Conservation (phyloP, 2,329 filamentous ascomycete genomes). For the Aspergillus pseudoviridinutans region DNA sequence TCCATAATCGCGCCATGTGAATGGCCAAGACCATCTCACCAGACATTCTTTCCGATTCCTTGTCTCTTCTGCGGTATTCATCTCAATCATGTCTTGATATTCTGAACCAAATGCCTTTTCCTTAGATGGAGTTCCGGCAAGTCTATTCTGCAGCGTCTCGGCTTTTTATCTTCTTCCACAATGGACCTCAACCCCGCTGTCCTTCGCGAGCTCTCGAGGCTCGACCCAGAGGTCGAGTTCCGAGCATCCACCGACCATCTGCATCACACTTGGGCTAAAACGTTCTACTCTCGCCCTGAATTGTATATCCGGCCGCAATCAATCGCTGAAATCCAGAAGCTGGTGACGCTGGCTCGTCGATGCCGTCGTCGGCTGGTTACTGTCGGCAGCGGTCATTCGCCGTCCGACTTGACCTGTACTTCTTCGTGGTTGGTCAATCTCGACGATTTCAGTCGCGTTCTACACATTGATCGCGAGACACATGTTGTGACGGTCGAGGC, state of each 20-base stretch:
- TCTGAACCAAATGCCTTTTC: not conserved
- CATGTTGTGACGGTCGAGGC: conserved; percentile 73
- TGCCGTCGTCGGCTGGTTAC: conserved; percentile 79
- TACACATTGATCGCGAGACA: conserved; percentile 64
- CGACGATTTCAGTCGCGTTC: conserved; percentile 71
- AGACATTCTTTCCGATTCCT: no score
- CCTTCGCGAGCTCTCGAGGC: conserved; percentile 51
- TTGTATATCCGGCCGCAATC: conserved; percentile 83
- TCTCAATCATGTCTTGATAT: not conserved
- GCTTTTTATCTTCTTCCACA: not conserved
- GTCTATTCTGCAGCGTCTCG: not conserved
- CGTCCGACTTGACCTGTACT: conserved; percentile 86
- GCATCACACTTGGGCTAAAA: conserved; percentile 92
- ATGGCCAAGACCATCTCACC: not conserved
- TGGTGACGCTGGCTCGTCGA: conserved; percentile 72
- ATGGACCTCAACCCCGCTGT: conserved; percentile 36
- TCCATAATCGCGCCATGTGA: not conserved
- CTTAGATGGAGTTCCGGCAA: not conserved
- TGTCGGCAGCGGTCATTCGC: conserved; percentile 89
- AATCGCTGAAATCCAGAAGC: conserved; percentile 76
- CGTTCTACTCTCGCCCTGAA: conserved; percentile 84
- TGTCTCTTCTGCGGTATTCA: not conserved
- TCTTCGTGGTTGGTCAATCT: conserved; percentile 94
- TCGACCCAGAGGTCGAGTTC: conserved; percentile 60
- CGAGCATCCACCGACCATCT: conserved; percentile 67